Conservation (phyloP, 192 early-diverging fungal species). For the Linnemannia elongata region DNA sequence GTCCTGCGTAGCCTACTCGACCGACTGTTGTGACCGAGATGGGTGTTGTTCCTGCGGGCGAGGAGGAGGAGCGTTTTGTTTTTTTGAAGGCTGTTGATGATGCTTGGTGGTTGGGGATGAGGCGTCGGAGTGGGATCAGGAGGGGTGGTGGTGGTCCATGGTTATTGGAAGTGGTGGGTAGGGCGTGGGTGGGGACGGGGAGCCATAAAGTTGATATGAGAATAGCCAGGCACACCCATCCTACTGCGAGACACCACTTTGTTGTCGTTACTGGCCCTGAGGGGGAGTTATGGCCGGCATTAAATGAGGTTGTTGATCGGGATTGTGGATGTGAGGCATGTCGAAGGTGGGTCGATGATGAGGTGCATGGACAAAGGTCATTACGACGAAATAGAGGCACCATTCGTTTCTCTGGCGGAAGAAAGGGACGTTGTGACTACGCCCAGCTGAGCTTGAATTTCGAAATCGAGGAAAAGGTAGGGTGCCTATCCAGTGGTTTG, state of each 20-base stretch:
- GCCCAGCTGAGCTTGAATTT: background rate
- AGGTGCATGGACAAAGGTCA: background rate
- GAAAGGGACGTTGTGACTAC: background rate
- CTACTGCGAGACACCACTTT: background rate
- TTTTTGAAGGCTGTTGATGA: background rate
- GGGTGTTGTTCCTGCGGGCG: background rate
- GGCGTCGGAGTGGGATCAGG: conserved; percentile 6
- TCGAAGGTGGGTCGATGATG: background rate
- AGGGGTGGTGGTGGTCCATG: background rate
- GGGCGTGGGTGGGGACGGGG: background rate
- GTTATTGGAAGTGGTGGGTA: background rate
- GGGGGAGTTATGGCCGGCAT: background rate
- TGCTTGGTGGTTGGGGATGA: background rate
- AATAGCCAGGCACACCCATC: background rate
- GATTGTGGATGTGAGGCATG: background rate
- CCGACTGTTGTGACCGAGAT: conserved; percentile 9
- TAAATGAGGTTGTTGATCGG: background rate
- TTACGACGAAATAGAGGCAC: background rate
- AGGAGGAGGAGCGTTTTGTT: background rate
- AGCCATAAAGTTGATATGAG: background rate
- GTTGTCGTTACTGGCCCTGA: background rate
- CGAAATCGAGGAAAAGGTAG: background rate
- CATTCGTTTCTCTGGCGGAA: background rate
- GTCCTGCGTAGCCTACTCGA: conserved; percentile 62
- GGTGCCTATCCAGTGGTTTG: no score